Evolutionary conservation across 2,329 filamentous ascomycete genomes (phyloP).

Genomic region (Coniochaeta sp.): DNA sequence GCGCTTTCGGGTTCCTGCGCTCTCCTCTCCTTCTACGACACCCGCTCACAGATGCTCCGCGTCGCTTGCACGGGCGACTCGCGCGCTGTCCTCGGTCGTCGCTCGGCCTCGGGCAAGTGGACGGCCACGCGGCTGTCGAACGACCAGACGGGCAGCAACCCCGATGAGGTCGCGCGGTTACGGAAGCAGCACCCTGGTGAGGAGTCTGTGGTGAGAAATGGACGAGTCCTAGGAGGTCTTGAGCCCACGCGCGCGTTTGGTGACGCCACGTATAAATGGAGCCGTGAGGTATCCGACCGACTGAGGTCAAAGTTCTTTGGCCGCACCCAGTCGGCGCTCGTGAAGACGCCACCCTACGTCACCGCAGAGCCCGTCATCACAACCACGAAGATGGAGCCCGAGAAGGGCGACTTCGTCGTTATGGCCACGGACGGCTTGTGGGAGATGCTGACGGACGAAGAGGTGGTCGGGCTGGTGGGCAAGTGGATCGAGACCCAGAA

Average conservation of each 20-base stretch:
- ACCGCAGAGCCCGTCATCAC: constrained; percentile 94
- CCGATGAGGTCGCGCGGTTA: constrained; percentile 74
- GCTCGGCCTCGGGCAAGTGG: constrained; percentile 78
- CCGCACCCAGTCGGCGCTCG: constrained; percentile 63
- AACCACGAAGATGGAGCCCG: constrained; percentile 82
- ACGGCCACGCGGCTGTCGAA: constrained; percentile 81
- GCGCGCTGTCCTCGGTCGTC: constrained; percentile 83
- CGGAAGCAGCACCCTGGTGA: constrained; percentile 84
- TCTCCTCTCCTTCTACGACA: constrained; percentile 93
- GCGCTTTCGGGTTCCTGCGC: constrained; percentile 96
- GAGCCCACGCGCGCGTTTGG: constrained; percentile 94
- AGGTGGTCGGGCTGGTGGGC: constrained; percentile 91
- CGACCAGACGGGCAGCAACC: constrained; percentile 88
- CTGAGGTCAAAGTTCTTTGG: constrained; percentile 85
- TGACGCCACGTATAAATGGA: constrained; percentile 97
- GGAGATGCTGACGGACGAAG: constrained; percentile 99
- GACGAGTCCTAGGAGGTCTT: constrained; percentile 82
- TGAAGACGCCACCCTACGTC: constrained; percentile 93
- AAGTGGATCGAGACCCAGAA: constrained; percentile 88
- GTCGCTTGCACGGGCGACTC: constrained; percentile 95
- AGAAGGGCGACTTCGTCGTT: constrained; percentile 89
- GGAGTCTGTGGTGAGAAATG: constrained; percentile 78
- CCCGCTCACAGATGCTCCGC: constrained; percentile 74
- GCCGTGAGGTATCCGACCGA: constrained; percentile 70
- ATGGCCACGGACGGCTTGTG: constrained; percentile 95